Conservation (phyloP, 2,329 filamentous ascomycete species). For the Botryosphaeria dothidea region DNA sequence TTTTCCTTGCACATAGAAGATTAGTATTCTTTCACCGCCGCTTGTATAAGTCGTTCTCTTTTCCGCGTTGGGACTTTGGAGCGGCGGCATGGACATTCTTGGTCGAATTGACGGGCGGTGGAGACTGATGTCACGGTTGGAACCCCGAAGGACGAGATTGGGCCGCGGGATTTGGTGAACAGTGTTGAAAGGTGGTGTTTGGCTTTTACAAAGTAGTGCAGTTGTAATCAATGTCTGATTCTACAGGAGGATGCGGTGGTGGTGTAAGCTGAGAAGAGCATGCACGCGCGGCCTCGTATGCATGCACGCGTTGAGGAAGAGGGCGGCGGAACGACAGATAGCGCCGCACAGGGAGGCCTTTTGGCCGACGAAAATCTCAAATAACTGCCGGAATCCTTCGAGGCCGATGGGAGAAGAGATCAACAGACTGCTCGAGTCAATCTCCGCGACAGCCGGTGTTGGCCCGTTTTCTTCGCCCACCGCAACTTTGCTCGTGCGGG, state of each 20-base stretch:
- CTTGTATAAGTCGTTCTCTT: neutral
- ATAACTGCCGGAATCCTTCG: neutral
- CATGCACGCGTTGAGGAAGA: neutral
- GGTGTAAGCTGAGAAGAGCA: conserved; percentile 13
- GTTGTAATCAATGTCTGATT: neutral
- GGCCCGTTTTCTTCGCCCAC: neutral
- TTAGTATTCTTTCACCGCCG: neutral
- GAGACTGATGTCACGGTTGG: too few species aligned
- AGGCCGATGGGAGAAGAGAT: neutral
- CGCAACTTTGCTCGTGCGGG: neutral
- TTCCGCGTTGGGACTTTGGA: neutral
- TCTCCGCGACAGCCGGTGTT: neutral
- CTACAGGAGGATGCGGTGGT: neutral
- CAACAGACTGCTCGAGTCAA: neutral
- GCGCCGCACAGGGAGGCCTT: neutral
- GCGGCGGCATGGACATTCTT: neutral
- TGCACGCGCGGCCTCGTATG: neutral
- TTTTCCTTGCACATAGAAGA: conserved; percentile 1
- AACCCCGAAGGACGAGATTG: too few species aligned
- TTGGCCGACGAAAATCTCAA: neutral
- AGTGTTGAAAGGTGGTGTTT: neutral
- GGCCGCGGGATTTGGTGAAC: too few species aligned
- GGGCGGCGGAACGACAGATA: neutral
- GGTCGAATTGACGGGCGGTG: neutral
- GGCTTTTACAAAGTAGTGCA: neutral